Base-by-base conservation (phyloP, 2,329 filamentous ascomycete species). In the Fusarium chuoi region DNA sequence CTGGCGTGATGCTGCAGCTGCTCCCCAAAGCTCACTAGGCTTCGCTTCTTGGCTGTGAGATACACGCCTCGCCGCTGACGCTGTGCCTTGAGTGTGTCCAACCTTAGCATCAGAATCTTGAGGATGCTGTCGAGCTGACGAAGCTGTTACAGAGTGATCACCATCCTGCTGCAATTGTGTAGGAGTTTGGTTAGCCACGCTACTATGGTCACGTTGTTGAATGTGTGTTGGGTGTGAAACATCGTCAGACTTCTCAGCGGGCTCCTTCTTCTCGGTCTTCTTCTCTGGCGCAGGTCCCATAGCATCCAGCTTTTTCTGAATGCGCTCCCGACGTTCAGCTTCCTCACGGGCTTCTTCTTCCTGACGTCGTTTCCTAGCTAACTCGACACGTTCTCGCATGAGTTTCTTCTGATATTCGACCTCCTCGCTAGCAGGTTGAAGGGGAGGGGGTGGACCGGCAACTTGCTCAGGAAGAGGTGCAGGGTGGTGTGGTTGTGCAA, bases 301-400 rank as follows among this genome's bases (percentile, higher is more conserved):
- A 14, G 90, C 89, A 75, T 92, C 92, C 52, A 95, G 83, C 81
- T 94, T 94, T 79, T 92, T 87, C 54, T 90, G 89, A 69, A 95
- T 90, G 30, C 93, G 89, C 78, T 94, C 92, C 76, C 89, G 88
- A 67, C 87, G 89, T 24, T 89, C 93, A n/a, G 90, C 91, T 78
- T 94, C 92, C 77, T 93, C 91, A n/a, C 86, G 88, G 26, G 88
- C 91, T 76, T 92, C 91, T 80, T 94, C 89, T 65, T 93, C 92
- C 68, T 90, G 84, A 54, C 90, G 86, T 65, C 92, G 87, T 78
- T 92, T 91, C 78, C 91, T 90, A 26, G 92, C 92, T 59, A 90
- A 84, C 77, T 95, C 92, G 12, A 91, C 87, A 44, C 89, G 89
- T 76, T 94, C 91, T 42, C 88, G 88, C 92, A 95, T 95, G 28